Percentiles rank a stretch among this genome's conserved stretches.
Conservation (phyloP, 2,329 filamentous ascomycete genomes). For the Domatiomyces globalis region DNA sequence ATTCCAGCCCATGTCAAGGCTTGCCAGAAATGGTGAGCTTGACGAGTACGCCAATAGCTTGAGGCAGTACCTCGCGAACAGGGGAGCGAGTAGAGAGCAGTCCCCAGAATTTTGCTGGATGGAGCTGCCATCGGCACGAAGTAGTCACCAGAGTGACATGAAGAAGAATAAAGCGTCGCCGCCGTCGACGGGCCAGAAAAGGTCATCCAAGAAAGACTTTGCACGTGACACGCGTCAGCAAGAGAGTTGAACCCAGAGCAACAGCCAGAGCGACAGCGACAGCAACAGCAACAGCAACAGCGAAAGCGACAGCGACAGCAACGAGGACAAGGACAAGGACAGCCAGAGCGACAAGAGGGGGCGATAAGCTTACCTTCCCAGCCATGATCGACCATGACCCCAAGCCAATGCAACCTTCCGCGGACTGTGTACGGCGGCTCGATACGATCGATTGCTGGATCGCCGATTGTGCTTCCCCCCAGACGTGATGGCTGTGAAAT, state of each 20-base stretch:
- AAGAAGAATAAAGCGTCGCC: not conserved
- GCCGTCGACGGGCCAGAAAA: not conserved
- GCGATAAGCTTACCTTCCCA: slow-evolving; percentile 48
- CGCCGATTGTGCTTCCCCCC: not conserved
- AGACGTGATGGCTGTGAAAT: not conserved
- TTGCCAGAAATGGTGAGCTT: slow-evolving; percentile 10
- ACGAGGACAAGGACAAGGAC: slow-evolving; percentile 2
- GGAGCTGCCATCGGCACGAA: not conserved
- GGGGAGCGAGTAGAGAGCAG: not conserved
- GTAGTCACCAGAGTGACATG: not conserved
- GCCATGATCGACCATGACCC: slow-evolving; percentile 58
- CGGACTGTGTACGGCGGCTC: slow-evolving; percentile 51
- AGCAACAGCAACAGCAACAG: slow-evolving; percentile 4
- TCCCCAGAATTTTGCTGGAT: not conserved
- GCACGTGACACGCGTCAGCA: not conserved
- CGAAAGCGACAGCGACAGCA: slow-evolving; percentile 7
- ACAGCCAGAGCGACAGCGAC: slow-evolving; percentile 5
- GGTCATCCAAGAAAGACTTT: slow-evolving; percentile 3
- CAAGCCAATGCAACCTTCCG: slow-evolving; percentile 53
- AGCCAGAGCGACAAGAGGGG: slow-evolving; percentile 1
- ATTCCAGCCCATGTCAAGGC: slow-evolving; percentile 7
- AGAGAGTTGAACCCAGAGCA: slow-evolving; percentile 1
- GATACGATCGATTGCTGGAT: slow-evolving; percentile 20
- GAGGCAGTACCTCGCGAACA: slow-evolving; percentile 11
- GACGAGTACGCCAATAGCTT: slow-evolving; percentile 18